Base-by-base conservation (phyloP, 2,329 filamentous ascomycete species). In the Xylaria multiplex region DNA sequence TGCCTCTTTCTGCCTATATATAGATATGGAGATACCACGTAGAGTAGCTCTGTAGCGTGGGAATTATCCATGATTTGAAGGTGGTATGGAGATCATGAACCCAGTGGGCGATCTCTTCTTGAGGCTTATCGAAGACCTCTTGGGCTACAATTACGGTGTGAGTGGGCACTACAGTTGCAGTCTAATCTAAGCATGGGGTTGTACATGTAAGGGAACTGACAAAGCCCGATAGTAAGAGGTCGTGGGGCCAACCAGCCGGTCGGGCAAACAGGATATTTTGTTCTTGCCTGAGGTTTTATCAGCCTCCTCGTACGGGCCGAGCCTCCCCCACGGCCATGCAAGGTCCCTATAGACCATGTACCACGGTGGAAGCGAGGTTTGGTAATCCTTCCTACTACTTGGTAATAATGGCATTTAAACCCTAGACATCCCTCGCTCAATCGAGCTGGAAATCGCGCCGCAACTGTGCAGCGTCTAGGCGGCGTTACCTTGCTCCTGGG, bases 1-100 rank as follows among this genome's bases (percentile, higher is more conserved):
- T 65, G 65, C 65, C 65, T 67, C 65, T 67, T 57, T 64, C 37
- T 24, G 57, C 61, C 64, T 67, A 67, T 67, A 67, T 67, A 67
- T 67, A 67, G 65, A 67, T 54, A 59, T 35, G 4, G 2, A 59
- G 42, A 67, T 67, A 65, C 58, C 58, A 65, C 62, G 19, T 58
- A 59, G 24, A 43, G 53, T 55, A 40, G 30, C 53, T 42, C 45
- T 57, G 32, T 32, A 54, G 48, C 57, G 62, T 55, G 58, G 56
- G 57, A 45, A 62, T 52, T 22, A 40, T 30, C 60, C 55, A 60
- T 48, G 13, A 35, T 42, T 37, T 42, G 22, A 27, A 42, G 60
- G 64, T 57, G 19, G 55, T 50, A 59, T 19, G 42, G 50, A 64
- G 55, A 63, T 64, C 56, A 64, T 58, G 43, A 66, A 64, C 61